Conservation (phyloP, 768 basidiomycete genomes). For the Podaxis carcinomalis region DNA sequence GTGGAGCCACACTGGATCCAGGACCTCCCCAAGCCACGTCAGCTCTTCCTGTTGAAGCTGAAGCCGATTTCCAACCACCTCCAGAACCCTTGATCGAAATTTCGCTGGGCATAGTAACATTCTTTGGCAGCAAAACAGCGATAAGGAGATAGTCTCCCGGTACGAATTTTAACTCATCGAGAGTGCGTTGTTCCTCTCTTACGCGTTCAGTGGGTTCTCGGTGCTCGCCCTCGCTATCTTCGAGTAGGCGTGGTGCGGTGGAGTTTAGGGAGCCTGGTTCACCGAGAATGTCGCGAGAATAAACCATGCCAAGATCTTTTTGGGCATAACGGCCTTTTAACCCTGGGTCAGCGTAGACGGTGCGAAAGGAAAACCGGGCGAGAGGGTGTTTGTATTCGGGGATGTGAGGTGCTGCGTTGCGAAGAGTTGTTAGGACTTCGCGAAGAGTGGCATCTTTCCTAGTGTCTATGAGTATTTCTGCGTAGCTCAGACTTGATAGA, state of each 20-base stretch:
- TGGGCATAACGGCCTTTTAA: slow-evolving; percentile 67
- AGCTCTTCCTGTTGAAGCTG: slow-evolving; percentile 17
- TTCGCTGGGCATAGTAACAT: slow-evolving; percentile 48
- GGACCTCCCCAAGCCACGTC: slow-evolving; percentile 25
- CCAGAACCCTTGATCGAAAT: slow-evolving; percentile 47
- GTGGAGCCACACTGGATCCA: slow-evolving; percentile 26
- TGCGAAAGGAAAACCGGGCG: slow-evolving; percentile 76
- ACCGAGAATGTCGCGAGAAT: slow-evolving; percentile 81
- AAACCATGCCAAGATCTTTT: slow-evolving; percentile 79
- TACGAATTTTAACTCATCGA: slow-evolving; percentile 76
- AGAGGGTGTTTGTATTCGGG: slow-evolving; percentile 78
- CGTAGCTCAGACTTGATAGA: neutral
- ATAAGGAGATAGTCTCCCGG: slow-evolving; percentile 79
- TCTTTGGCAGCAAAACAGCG: slow-evolving; percentile 73
- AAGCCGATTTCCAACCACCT: slow-evolving; percentile 19
- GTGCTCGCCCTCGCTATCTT: slow-evolving; percentile 32
- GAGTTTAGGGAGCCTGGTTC: slow-evolving; percentile 62
- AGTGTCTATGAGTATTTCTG: neutral
- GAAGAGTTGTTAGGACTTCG: slow-evolving; percentile 74
- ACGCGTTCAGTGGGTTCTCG: slow-evolving; percentile 29
- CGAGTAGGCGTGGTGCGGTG: slow-evolving; percentile 57
- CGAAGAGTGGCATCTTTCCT: slow-evolving; percentile 84
- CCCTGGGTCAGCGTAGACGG: slow-evolving; percentile 71
- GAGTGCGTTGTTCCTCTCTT: slow-evolving; percentile 56
- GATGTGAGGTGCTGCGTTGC: slow-evolving; percentile 62